A percentile compares a stretch with the other conserved stretches of the same genome.
Evolutionary conservation across 1,284 basidiomycete species (phyloP).

Genomic region (Ustilago cynodontis): DNA sequence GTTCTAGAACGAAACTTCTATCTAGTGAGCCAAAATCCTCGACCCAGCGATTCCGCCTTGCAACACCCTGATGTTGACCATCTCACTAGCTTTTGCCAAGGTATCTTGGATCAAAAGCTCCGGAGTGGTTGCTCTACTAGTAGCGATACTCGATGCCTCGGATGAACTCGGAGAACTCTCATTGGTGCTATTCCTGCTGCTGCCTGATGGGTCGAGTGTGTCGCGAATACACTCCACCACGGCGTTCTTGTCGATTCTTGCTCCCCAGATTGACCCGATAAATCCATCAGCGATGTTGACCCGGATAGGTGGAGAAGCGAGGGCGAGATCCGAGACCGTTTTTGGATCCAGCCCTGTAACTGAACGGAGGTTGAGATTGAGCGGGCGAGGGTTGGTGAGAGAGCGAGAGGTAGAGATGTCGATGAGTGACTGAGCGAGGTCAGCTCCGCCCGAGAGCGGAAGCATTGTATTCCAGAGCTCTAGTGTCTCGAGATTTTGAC

Average conservation of each 20-base stretch:
- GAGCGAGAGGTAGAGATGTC: not conserved
- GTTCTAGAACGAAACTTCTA: not conserved
- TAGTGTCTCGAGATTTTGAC: slow-evolving; percentile 14
- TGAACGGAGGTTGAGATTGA: slow-evolving; percentile 23
- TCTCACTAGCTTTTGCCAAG: slow-evolving; percentile 19
- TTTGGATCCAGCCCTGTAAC: slow-evolving; percentile 26
- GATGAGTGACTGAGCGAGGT: slow-evolving; percentile 24
- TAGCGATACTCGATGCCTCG: slow-evolving; percentile 18
- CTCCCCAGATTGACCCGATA: slow-evolving; percentile 40
- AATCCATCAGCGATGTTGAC: slow-evolving; percentile 47
- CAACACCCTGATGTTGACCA: slow-evolving; percentile 23
- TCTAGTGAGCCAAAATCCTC: slow-evolving; percentile 13
- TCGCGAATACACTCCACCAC: slow-evolving; percentile 30
- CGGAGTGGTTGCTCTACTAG: slow-evolving; percentile 19
- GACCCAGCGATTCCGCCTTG: slow-evolving; percentile 33
- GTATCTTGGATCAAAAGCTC: slow-evolving; percentile 27
- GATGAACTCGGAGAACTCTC: slow-evolving; percentile 3
- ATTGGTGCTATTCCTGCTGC: not conserved
- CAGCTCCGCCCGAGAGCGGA: slow-evolving; percentile 14
- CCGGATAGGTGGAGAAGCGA: slow-evolving; percentile 20
- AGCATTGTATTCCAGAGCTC: slow-evolving; percentile 49
- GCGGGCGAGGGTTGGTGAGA: not conserved
- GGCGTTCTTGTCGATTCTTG: slow-evolving; percentile 18
- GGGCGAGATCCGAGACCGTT: slow-evolving; percentile 15
- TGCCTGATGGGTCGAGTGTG: slow-evolving; percentile 7